Base-by-base conservation (phyloP, 2,329 filamentous ascomycete species). In the Penicillium sp. region DNA sequence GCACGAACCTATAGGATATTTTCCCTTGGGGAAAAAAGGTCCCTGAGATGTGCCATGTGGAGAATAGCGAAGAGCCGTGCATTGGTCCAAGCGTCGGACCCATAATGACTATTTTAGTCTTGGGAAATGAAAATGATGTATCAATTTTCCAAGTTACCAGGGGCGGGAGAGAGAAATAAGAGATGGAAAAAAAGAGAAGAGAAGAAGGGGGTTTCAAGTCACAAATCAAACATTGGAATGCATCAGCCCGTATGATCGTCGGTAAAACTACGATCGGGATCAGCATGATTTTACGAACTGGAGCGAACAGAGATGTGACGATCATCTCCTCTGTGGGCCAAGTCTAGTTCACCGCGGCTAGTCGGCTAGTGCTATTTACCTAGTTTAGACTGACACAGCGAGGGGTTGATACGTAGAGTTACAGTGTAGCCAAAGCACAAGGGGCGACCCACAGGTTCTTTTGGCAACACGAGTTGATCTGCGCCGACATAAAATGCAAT, bases 221-320 rank as follows among this genome's bases (percentile, higher is more conserved):
- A 59, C 57, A 33, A 59, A 51, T 59, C 60, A 35, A 53, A 48
- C 22, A 29, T 59, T 65, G 61, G 63, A 58, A 62, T 60, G 48
- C 54, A 54, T 44, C 52, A 19, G 42, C 47, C 55, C 47, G 47
- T 29, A 26, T 49, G 51, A 44, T 33, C 49, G 29, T 42, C 44
- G 51, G 56, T 52, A 4, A 19, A 39, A 11, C 7, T 10, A 39
- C 9, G 35, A n/a, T 19, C 31, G 14, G 5, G 31, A 33, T 33
- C 31, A 33, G 29, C 29, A 31, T 11, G 1, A 31, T 31, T 31
- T 5, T 31, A 16, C 13, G 31, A 33, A 33, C 16, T 33, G 31
- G 11, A 14, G 31, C 31, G 31, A 33, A 33, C 14, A 33, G 13
- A 33, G 11, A 33, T 33, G 2, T 1, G 35, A 10, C 35, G 35